phyloP scores from a whole-genome alignment of 2,329 filamentous ascomycete genomes.

The Stachybotrys echinatus region DNA sequence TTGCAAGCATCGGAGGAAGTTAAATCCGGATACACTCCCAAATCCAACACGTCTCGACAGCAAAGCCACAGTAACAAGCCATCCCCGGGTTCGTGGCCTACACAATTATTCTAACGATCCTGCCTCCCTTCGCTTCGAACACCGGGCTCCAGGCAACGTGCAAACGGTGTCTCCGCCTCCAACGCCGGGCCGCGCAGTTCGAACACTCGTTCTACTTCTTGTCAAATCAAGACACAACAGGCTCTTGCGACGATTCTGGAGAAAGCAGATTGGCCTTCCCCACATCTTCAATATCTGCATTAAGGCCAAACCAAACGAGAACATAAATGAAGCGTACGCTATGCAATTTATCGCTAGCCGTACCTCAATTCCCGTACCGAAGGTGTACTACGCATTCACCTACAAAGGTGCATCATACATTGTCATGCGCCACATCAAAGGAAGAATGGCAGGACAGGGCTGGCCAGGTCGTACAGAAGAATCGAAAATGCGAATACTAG shows the following conservation, averaged over 20 bases:
- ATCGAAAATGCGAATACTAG: slow-evolving; percentile 12
- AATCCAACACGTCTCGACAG: too few species aligned
- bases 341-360: slow-evolving; percentile 33
- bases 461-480: slow-evolving; percentile 10
- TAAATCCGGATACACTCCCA: too few species aligned
- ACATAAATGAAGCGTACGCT: slow-evolving; percentile 31
- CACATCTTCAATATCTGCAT: slow-evolving; percentile 9
- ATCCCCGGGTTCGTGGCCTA: too few species aligned
- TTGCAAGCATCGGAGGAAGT: too few species aligned
- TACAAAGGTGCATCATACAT: slow-evolving; percentile 31
- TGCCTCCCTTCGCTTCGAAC: too few species aligned
- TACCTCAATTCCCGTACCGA: slow-evolving; percentile 38
- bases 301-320: slow-evolving; percentile 23
- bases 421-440: slow-evolving; percentile 32
- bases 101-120: too few species aligned
- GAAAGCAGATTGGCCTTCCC: neutral
- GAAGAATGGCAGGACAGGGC: slow-evolving; percentile 9
- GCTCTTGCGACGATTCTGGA: neutral
- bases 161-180: too few species aligned
- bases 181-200: too few species aligned
- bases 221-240: neutral
- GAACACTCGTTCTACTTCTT: neutral
- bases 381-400: slow-evolving; percentile 33
- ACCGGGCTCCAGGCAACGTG: too few species aligned
- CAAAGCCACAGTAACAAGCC: too few species aligned